These are phyloP conservation scores for Mentha longifolia DNA, from an alignment of 257 asterid genomes.

Conservation along the genomic window DNA sequence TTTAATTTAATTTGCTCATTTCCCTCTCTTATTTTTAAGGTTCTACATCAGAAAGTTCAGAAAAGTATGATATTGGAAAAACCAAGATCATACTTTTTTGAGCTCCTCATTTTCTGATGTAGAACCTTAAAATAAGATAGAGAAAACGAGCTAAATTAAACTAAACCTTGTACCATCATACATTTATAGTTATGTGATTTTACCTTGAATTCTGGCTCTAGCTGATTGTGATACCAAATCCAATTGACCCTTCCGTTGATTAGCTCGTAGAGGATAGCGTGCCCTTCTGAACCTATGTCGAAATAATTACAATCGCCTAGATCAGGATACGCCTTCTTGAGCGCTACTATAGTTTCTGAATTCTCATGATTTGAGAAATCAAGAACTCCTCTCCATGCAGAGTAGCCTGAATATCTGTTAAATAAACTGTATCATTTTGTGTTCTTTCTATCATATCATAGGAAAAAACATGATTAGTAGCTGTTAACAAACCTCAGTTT, in stretches of 20 bases:
- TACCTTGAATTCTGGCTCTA: slow-evolving; percentile 74
- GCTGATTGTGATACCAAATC: slow-evolving; percentile 87
- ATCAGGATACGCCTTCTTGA: slow-evolving; percentile 69
- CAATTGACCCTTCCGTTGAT: slow-evolving; percentile 64
- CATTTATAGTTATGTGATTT: neutral
- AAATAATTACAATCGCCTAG: slow-evolving; percentile 75
- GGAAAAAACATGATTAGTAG: neutral
- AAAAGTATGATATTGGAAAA: too few species aligned
- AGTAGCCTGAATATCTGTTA: slow-evolving; percentile 77
- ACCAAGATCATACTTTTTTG: too few species aligned
- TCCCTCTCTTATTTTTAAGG: too few species aligned
- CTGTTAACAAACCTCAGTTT: slow-evolving; percentile 55
- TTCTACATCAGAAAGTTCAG: too few species aligned
- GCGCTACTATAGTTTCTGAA: slow-evolving; percentile 56
- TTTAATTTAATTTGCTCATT: too few species aligned
- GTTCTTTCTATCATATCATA: too few species aligned
- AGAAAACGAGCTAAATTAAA: too few species aligned
- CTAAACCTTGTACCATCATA: neutral
- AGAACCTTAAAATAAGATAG: too few species aligned
- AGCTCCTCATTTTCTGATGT: too few species aligned
- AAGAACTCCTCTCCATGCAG: slow-evolving; percentile 90
- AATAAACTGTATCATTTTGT: neutral
- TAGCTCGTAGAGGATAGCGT: slow-evolving; percentile 64
- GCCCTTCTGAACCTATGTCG: slow-evolving; percentile 62
- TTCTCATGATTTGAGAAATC: slow-evolving; percentile 55